A percentile compares a stretch with the other conserved stretches of the same genome.
phyloP scores from a whole-genome alignment of 176 grass and related monocot genomes.

The Canna indica region DNA sequence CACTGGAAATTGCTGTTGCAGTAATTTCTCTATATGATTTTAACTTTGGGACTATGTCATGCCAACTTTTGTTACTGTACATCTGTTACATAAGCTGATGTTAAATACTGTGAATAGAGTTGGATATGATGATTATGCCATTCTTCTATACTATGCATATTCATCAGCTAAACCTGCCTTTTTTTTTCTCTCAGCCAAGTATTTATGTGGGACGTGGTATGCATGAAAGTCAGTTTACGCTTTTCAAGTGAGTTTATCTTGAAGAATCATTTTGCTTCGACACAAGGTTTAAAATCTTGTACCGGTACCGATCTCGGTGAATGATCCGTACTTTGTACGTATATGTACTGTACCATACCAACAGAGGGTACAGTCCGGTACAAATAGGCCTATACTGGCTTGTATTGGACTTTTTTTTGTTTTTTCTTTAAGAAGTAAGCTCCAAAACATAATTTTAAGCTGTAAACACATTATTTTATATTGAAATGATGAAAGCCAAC shows the following conservation, averaged over 20 bases:
- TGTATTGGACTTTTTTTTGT: too few relatives aligned
- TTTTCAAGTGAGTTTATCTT: conserved; percentile 73
- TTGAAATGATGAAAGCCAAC: too few relatives aligned
- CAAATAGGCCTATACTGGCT: too few relatives aligned
- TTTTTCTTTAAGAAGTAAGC: too few relatives aligned
- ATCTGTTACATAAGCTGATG: neutral
- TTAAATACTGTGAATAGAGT: neutral
- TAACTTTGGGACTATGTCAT: neutral
- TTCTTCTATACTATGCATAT: conserved; percentile 2
- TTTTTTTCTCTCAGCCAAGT: conserved; percentile 47
- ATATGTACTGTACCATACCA: too few relatives aligned
- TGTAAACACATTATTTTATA: too few relatives aligned
- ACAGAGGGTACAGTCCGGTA: too few relatives aligned
- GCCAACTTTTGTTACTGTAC: neutral
- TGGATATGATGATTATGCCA: neutral
- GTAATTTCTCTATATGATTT: neutral
- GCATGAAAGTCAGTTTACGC: conserved; percentile 80
- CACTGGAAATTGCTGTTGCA: too few relatives aligned
- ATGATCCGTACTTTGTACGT: too few relatives aligned
- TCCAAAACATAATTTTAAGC: too few relatives aligned
- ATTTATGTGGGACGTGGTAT: conserved; percentile 99
- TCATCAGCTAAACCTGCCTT: conserved; percentile 15
- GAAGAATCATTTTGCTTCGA: conserved; percentile 8
- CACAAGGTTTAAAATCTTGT: too few relatives aligned
- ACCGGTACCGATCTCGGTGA: too few relatives aligned